Evolutionary conservation across 2,329 filamentous ascomycete species (phyloP).

Genomic region (Neodidymelliopsis sp.): DNA sequence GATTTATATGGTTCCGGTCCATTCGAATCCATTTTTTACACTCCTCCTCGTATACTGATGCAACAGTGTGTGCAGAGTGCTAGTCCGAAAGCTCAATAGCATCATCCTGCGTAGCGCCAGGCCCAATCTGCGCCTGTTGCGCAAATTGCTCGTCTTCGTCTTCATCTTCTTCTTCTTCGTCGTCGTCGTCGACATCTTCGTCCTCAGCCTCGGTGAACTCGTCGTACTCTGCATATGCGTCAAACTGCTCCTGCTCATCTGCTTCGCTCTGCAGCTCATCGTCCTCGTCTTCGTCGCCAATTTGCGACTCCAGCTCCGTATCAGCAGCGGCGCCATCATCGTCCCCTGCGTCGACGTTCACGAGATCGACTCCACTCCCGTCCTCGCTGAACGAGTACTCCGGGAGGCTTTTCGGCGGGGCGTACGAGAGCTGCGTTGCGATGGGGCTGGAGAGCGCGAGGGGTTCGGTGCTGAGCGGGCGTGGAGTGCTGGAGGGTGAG

Average conservation of each 20-base stretch:
- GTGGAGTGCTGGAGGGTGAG: slow-evolving; percentile 19
- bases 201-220: slow-evolving; percentile 23
- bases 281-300: slow-evolving; percentile 22
- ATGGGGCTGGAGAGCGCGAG: slow-evolving; percentile 34
- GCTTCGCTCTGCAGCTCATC: slow-evolving; percentile 16
- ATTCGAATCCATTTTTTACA: no score
- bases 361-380: slow-evolving; percentile 18
- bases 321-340: slow-evolving; percentile 19
- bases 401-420: slow-evolving; percentile 15
- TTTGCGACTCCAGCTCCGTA: slow-evolving; percentile 16
- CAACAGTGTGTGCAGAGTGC: no score
- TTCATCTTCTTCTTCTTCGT: slow-evolving; percentile 18
- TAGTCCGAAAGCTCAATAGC: slow-evolving; percentile 47
- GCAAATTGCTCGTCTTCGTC: slow-evolving; percentile 18
- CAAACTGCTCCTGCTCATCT: slow-evolving; percentile 13
- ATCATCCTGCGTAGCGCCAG: slow-evolving; percentile 42
- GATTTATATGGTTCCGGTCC: no score
- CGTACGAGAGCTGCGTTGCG: slow-evolving; percentile 30
- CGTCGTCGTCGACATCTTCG: slow-evolving; percentile 11
- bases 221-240: slow-evolving; percentile 12
- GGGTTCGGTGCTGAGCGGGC: slow-evolving; percentile 28
- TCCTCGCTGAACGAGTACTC: slow-evolving; percentile 22
- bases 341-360: slow-evolving; percentile 14
- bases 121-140: slow-evolving; percentile 15
- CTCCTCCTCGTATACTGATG: no score